These are phyloP conservation scores for Phytophthora pistaciae DNA, from an alignment of 352 stramenopile species.

Conservation along the genomic window DNA sequence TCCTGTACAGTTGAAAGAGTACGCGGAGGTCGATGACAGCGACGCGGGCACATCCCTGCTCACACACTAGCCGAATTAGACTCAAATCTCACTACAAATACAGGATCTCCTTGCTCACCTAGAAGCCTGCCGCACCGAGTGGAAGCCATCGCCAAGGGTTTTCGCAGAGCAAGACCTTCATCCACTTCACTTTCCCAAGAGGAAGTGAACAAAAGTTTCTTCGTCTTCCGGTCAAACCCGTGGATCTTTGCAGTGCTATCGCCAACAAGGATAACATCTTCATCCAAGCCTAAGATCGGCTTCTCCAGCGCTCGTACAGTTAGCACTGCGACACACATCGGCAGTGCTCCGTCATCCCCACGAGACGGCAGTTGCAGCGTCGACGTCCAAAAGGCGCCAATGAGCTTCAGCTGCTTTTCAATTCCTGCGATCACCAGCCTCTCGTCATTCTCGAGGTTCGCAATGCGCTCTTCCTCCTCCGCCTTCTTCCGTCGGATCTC, in stretches of 20 bases:
- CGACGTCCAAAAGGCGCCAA: slow-evolving; percentile 59
- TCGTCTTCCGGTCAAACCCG: slow-evolving; percentile 38
- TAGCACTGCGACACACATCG: slow-evolving; percentile 37
- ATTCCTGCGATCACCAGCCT: slow-evolving; percentile 36
- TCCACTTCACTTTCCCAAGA: slow-evolving; percentile 14
- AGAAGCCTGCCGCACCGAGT: slow-evolving; percentile 36
- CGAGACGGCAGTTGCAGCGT: slow-evolving; percentile 37
- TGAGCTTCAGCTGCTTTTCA: slow-evolving; percentile 53
- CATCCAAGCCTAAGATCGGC: slow-evolving; percentile 32
- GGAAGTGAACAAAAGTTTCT: slow-evolving; percentile 32
- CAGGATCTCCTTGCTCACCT: slow-evolving; percentile 22
- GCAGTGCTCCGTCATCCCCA: slow-evolving; percentile 15
- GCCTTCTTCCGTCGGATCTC: slow-evolving; percentile 27
- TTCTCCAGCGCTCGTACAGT: slow-evolving; percentile 34
- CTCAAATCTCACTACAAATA: neutral
- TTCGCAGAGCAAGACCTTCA: slow-evolving; percentile 12
- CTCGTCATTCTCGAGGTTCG: slow-evolving; percentile 53
- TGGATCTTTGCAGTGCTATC: slow-evolving; percentile 40
- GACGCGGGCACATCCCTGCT: slow-evolving; percentile 37
- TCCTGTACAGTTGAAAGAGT: slow-evolving; percentile 46
- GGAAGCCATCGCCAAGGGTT: slow-evolving; percentile 26
- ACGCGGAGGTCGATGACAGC: slow-evolving; percentile 40
- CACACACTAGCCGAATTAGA: slow-evolving; percentile 45
- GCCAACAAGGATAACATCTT: slow-evolving; percentile 51
- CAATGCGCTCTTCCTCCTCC: slow-evolving; percentile 52